Percentiles rank a stretch among this genome's conserved stretches.
These are phyloP conservation scores for Aspergillus sp. DNA, from an alignment of 2,329 filamentous ascomycete genomes.

Conservation along the genomic window DNA sequence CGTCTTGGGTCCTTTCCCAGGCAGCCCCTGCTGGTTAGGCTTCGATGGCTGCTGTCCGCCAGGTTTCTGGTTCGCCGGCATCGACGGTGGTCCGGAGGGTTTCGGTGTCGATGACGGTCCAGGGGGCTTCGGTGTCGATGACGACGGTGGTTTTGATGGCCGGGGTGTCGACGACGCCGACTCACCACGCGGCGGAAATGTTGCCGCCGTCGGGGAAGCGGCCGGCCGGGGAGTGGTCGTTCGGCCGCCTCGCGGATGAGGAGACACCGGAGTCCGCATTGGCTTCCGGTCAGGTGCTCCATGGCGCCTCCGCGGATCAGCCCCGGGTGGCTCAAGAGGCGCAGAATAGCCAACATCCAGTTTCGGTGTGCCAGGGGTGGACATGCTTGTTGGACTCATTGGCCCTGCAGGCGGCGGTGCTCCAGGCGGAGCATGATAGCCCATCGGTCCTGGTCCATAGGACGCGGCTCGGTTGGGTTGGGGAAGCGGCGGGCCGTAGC, in stretches of 20 bases:
- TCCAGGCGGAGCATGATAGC: slow-evolving; percentile 26
- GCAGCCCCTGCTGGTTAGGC: slow-evolving; percentile 22
- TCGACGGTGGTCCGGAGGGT: slow-evolving; percentile 16
- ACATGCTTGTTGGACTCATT: slow-evolving; percentile 19
- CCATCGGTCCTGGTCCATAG: slow-evolving; percentile 24
- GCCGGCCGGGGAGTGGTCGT: slow-evolving; percentile 18
- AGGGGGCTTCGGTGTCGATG: slow-evolving; percentile 32
- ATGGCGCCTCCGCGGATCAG: slow-evolving; percentile 22
- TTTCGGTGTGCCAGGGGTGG: slow-evolving; percentile 23
- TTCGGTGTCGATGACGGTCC: slow-evolving; percentile 33
- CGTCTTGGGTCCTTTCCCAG: slow-evolving; percentile 75
- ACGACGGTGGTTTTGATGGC: slow-evolving; percentile 25
- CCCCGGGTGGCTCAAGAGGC: slow-evolving; percentile 31
- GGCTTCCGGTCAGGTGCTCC: slow-evolving; percentile 22
- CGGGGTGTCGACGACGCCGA: slow-evolving; percentile 21
- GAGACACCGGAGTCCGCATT: slow-evolving; percentile 21
- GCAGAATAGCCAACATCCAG: slow-evolving; percentile 41
- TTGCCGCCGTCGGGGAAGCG: slow-evolving; percentile 22
- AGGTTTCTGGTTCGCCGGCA: slow-evolving; percentile 29
- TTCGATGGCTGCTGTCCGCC: slow-evolving; percentile 19
- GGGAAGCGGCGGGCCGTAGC: slow-evolving; percentile 13
- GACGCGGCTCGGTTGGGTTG: slow-evolving; percentile 19
- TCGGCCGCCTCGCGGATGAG: slow-evolving; percentile 12
- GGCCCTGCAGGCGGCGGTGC: slow-evolving; percentile 21
- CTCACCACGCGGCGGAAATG: slow-evolving; percentile 25